Evolutionary conservation across 768 basidiomycete genomes (phyloP).

Genomic region (Clavaria fumosa): DNA sequence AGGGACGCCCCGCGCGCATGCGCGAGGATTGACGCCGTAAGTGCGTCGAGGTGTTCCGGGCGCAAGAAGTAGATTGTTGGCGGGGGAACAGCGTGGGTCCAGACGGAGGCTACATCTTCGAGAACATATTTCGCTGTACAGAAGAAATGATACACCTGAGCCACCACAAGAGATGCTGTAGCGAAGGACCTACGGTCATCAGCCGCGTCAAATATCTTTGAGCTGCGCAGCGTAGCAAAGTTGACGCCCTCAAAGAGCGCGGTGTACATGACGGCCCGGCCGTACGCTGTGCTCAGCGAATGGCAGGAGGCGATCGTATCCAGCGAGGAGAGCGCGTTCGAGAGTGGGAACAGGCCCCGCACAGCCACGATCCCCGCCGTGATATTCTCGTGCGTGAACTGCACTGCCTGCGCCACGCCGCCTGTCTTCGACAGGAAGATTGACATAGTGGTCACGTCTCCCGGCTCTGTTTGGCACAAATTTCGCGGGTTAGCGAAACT

Average conservation of each 20-base stretch:
- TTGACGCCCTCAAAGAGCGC: conserved; percentile 62
- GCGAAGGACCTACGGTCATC: conserved; percentile 22
- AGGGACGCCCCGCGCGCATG: conserved; percentile 38
- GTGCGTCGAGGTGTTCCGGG: conserved; percentile 41
- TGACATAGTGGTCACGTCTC: conserved; percentile 51
- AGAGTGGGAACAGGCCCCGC: conserved; percentile 59
- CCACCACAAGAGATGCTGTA: background rate
- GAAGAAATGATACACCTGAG: conserved; percentile 8
- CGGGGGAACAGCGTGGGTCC: conserved; percentile 43
- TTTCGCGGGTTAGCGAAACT: background rate
- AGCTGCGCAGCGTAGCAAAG: conserved; percentile 50
- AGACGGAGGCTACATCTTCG: conserved; percentile 31
- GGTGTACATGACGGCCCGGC: conserved; percentile 65
- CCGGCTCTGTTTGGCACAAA: conserved; percentile 27
- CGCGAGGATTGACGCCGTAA: conserved; percentile 37
- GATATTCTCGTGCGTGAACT: conserved; percentile 70
- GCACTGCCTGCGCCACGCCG: conserved; percentile 40
- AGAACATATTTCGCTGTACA: conserved; percentile 20
- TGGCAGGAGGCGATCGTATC: conserved; percentile 72
- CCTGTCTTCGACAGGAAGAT: conserved; percentile 43
- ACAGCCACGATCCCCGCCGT: conserved; percentile 80
- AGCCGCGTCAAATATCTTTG: conserved; percentile 32
- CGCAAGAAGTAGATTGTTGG: conserved; percentile 70
- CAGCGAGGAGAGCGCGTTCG: conserved; percentile 46
- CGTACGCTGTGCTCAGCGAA: conserved; percentile 59